Conservation (phyloP, 208 protist species). For the Herpetomonas muscarum region DNA sequence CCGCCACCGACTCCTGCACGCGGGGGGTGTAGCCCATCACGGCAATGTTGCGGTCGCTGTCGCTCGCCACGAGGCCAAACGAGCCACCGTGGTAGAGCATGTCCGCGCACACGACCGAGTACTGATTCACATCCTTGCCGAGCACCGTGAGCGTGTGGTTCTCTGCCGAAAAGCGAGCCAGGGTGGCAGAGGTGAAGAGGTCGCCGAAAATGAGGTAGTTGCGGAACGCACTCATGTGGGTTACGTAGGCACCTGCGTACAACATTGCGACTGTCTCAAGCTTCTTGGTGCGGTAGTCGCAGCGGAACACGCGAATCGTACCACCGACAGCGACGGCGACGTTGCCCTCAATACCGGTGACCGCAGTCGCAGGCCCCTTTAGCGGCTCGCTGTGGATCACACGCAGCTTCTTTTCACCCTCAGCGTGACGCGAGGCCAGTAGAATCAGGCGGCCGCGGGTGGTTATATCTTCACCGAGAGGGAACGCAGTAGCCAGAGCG, state of each 20-base stretch:
- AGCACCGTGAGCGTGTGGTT: conserved; percentile 80
- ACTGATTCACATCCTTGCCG: conserved; percentile 46
- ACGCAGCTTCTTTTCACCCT: conserved; percentile 26
- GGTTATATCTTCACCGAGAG: conserved; percentile 81
- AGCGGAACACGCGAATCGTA: conserved; percentile 79
- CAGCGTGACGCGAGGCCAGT: conserved; percentile 31
- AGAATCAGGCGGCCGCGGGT: conserved; percentile 70
- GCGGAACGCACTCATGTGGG: conserved; percentile 55
- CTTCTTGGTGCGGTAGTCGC: conserved; percentile 42
- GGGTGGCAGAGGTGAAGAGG: conserved; percentile 54
- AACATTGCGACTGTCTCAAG: conserved; percentile 74
- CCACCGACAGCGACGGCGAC: conserved; percentile 78
- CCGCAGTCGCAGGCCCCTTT: conserved; percentile 76
- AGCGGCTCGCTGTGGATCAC: conserved; percentile 67
- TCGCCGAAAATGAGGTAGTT: conserved; percentile 83
- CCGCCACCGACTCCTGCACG: conserved; percentile 23
- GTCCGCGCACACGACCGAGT: conserved; percentile 62
- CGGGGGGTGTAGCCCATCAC: conserved; percentile 75
- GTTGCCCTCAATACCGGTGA: conserved; percentile 47
- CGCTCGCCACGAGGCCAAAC: conserved; percentile 64
- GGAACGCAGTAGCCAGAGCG: conserved; percentile 81
- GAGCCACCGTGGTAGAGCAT: conserved; percentile 73
- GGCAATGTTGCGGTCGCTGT: conserved; percentile 71
- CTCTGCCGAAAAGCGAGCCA: conserved; percentile 70
- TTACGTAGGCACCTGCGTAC: conserved; percentile 82